Base-by-base conservation (phyloP, 2,329 filamentous ascomycete genomes). In the Xenoacremonium recifei region DNA sequence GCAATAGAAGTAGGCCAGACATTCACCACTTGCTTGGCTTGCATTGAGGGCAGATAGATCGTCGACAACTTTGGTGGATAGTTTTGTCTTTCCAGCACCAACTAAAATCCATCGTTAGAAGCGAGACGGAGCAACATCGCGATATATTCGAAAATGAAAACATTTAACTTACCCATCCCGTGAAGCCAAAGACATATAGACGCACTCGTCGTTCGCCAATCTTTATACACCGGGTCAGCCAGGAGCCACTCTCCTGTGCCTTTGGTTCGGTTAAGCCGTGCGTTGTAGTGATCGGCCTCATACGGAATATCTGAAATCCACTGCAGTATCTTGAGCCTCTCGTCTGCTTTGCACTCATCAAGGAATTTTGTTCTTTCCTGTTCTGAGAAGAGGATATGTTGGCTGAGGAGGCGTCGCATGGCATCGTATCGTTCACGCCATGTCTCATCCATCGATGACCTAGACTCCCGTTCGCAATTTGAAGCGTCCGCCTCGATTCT, bases 31-130 rank as follows among this genome's bases (percentile, higher is more conserved):
- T n/a, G n/a, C n/a, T n/a, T n/a, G n/a, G n/a, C n/a, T n/a, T n/a
- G n/a, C n/a, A n/a, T n/a, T n/a, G n/a, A n/a, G n/a, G n/a, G n/a
- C n/a, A n/a, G n/a, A n/a, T n/a, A n/a, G n/a, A n/a, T 37, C 33
- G 17, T 45, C 42, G 13, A 48, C 21, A 12, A 45, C 42, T 30
- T 40, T 48, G 11, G 45, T 25, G 7, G 32, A 40, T 12, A 48
- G 42, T 27, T 48, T 48, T 7, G 45, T 48, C 16, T 48, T 48
- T 6, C 45, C 45, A 39, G 36, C 33, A 4, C 45, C 42, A 12
- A 42, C 42, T 45, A 17, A 15, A 13, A 31, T 11, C 3, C 15
- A 4, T 20, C 12, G 25, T 45, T 13, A 47, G 40, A 13, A 31
- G 7, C 5, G 13, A 34, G 13, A 19, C 9, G 13, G n/a, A n/a